Evolutionary conservation across 345 rosid species (phyloP).

Genomic region (Populus alba): DNA sequence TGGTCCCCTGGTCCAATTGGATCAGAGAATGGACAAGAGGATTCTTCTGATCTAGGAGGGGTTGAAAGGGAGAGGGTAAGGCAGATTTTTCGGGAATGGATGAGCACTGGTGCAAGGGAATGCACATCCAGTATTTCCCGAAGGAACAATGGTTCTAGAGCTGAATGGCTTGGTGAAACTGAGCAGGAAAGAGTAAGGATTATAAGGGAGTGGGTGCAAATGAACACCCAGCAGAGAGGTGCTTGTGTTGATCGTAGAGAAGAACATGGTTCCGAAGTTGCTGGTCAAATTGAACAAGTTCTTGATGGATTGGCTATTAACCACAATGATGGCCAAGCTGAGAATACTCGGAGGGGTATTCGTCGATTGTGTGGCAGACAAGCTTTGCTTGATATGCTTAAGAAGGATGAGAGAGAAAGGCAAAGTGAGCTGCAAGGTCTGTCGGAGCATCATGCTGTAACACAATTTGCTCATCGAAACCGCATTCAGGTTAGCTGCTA

Average conservation of each 20-base stretch:
- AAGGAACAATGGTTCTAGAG: constrained; percentile 46
- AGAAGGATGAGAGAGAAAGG: constrained; percentile 78
- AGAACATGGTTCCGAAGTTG: constrained; percentile 54
- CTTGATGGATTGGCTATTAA: constrained; percentile 59
- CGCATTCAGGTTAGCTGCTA: constrained; percentile 73
- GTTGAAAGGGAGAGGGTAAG: constrained; percentile 86
- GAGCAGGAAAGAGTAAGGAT: constrained; percentile 93
- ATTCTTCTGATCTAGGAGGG: constrained; percentile 66
- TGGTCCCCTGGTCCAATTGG: constrained; percentile 52
- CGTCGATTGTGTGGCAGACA: constrained; percentile 89
- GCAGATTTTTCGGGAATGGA: constrained; percentile 84
- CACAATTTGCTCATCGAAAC: constrained; percentile 85
- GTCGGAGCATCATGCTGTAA: constrained; percentile 63
- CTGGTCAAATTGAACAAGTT: constrained; percentile 65
- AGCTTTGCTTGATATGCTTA: constrained; percentile 78
- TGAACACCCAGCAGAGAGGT: constrained; percentile 65
- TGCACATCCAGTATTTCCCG: constrained; percentile 40
- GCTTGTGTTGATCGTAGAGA: constrained; percentile 50
- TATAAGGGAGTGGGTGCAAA: constrained; percentile 84
- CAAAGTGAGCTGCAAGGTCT: constrained; percentile 70
- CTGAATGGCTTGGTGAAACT: constrained; percentile 81
- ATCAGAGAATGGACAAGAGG: constrained; percentile 53
- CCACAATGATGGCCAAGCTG: constrained; percentile 43
- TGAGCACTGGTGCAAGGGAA: constrained; percentile 59
- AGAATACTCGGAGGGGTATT: constrained; percentile 55